Evolutionary conservation across 1,284 basidiomycete genomes (phyloP), one percentile per base, ranked within the genome.

Genomic region (Cutaneotrichosporon cutaneum): DNA sequence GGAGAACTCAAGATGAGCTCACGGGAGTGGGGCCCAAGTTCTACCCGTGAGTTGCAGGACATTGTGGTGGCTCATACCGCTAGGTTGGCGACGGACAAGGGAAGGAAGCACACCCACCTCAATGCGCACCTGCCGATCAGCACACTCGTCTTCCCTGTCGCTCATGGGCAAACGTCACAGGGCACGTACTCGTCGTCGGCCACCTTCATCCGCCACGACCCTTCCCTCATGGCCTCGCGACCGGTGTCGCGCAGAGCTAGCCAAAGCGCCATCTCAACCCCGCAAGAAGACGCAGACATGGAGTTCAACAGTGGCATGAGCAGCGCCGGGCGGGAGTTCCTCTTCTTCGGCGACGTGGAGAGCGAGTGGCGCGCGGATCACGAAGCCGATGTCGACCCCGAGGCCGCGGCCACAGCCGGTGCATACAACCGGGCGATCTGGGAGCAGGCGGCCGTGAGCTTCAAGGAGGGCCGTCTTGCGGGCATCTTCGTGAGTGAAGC

Each of bases 281-380:
- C 47, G 10, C 45, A 53, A 4, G 56, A 62, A 39, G 61, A 62
- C 27, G 30, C 18, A 11, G 21, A 58, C 21, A 11, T 52, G 8
- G 47, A 44, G 8, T 14, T 10, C 6, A 45, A 27, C n/a, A 44
- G 33, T 6, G 21, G 14, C n/a, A 45, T 50, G 5, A 47, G 50
- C 27, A 36, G 26, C 24, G 35, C 27, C 5, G 62, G 66, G 7
- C 53, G 64, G n/a, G 75, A 79, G 59, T 73, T 80, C 50, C 59
- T 80, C 11, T 80, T 80, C 65, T 79, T 77, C 55, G 78, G 78
- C 9, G 78, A 80, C 64, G 54, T 79, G 18, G 77, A 78, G 59
- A 67, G 66, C 32, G 62, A 64, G 4, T 75, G 62, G 50, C 55
- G 72, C 10, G 44, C 58, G 3, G 33, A 63, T 10, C 68, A 67